These are phyloP conservation scores for Periconia macrospinosa DNA, from an alignment of 2,329 filamentous ascomycete species.

Conservation along the genomic window DNA sequence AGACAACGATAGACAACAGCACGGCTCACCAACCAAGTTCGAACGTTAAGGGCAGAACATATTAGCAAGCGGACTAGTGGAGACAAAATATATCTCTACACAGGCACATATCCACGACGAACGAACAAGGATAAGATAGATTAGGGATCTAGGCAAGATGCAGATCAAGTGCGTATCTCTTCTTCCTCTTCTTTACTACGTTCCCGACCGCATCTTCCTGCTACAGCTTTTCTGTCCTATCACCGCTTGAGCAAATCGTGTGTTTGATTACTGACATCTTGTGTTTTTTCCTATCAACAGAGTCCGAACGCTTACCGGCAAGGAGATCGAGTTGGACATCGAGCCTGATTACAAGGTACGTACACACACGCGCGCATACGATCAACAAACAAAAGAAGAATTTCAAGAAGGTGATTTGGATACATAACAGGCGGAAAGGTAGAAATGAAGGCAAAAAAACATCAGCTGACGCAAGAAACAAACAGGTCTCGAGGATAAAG, in stretches of 20 bases:
- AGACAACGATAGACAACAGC: too few relatives aligned
- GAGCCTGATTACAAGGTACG: constrained; percentile 88
- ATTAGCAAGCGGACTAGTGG: too few relatives aligned
- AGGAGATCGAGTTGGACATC: constrained; percentile 98
- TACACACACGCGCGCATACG: not conserved
- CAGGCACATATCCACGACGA: not conserved
- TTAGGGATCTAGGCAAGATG: constrained; percentile 24
- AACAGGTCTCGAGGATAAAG: constrained; percentile 90
- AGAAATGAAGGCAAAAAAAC: not conserved
- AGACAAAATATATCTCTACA: too few relatives aligned
- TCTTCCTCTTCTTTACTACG: too few relatives aligned
- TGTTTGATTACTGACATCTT: constrained; percentile 17
- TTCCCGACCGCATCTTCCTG: too few relatives aligned
- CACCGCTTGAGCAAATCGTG: too few relatives aligned
- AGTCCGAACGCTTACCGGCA: constrained; percentile 95
- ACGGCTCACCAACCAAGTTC: too few relatives aligned
- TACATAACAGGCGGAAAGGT: not conserved
- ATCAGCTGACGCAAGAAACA: constrained; percentile 10
- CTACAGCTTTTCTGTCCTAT: too few relatives aligned
- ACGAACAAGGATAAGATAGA: not conserved
- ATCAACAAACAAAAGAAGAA: not conserved
- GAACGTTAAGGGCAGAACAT: too few relatives aligned
- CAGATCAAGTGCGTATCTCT: constrained; percentile 37
- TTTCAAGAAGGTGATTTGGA: not conserved
- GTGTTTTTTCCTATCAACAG: constrained; percentile 56